phyloP scores from a whole-genome alignment of 495 filamentous ascomycete species.

The Chaetomium fimeti region DNA sequence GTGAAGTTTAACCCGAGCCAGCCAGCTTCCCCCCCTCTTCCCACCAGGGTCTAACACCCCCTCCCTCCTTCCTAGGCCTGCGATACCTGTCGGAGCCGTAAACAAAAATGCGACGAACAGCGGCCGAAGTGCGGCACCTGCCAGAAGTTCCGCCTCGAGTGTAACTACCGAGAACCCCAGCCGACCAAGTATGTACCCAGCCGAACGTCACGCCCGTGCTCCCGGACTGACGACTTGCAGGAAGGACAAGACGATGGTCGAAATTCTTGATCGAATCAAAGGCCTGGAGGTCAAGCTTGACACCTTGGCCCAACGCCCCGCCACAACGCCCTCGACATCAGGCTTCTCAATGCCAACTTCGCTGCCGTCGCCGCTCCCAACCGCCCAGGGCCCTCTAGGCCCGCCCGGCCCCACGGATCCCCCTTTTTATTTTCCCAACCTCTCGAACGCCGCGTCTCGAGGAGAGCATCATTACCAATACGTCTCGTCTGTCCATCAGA shows the following conservation, averaged over 20 bases:
- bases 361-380: constrained; percentile 8
- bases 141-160: constrained; percentile 52
- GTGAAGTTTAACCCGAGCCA: constrained; percentile 2
- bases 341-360: constrained; percentile 17
- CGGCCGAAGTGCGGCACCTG: constrained; percentile 73
- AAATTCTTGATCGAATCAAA: constrained; percentile 57
- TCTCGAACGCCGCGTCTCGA: constrained; percentile 15
- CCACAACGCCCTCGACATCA: constrained; percentile 26
- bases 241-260: constrained; percentile 61
- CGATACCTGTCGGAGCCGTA: constrained; percentile 78
- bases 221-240: constrained; percentile 36
- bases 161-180: constrained; percentile 59
- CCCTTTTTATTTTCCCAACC: constrained; percentile 17
- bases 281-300: constrained; percentile 54
- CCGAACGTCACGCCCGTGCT: constrained; percentile 5
- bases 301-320: constrained; percentile 31
- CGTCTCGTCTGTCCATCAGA: constrained; percentile 56
- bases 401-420: background rate
- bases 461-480: constrained; percentile 44
- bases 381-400: background rate
- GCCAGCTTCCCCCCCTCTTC: background rate
- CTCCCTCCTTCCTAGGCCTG: constrained; percentile 54
- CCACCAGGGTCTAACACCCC: background rate
- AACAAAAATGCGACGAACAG: constrained; percentile 88
- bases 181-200: constrained; percentile 58